Conservation (phyloP, 2,329 filamentous ascomycete genomes). For the Curvularia sp. region DNA sequence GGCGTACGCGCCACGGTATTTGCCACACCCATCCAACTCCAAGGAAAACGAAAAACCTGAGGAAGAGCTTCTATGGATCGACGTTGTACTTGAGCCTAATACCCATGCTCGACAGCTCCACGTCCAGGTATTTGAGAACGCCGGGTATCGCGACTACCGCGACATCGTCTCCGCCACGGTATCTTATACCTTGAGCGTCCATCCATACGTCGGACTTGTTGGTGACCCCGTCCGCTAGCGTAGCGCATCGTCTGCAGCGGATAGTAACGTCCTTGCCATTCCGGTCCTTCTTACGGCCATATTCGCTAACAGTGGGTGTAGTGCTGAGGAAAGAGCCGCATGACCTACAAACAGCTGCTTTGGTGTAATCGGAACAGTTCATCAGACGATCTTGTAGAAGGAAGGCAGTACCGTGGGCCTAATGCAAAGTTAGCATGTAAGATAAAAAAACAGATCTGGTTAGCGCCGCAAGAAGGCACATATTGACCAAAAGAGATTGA, state of each 20-base stretch:
- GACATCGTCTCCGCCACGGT: slow-evolving; percentile 87
- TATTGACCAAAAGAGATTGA: neutral
- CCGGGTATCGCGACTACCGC: slow-evolving; percentile 92
- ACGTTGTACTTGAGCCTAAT: slow-evolving; percentile 93
- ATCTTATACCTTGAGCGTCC: slow-evolving; percentile 83
- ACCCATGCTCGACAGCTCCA: slow-evolving; percentile 95
- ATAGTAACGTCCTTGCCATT: slow-evolving; percentile 72
- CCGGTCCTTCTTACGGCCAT: slow-evolving; percentile 66
- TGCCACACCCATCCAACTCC: neutral
- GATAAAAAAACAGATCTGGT: neutral
- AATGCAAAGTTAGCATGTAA: neutral
- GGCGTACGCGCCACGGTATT: neutral
- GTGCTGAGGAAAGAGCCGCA: slow-evolving; percentile 93
- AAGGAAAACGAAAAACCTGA: neutral
- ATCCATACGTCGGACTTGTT: slow-evolving; percentile 82
- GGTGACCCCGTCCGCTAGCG: slow-evolving; percentile 53
- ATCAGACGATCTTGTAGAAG: slow-evolving; percentile 92
- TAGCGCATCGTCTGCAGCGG: slow-evolving; percentile 80
- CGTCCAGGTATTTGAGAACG: slow-evolving; percentile 90
- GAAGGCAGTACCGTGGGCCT: slow-evolving; percentile 91
- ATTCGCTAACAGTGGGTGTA: slow-evolving; percentile 71
- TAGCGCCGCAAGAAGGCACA: too few relatives aligned
- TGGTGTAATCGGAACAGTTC: slow-evolving; percentile 94
- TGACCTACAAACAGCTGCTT: slow-evolving; percentile 84
- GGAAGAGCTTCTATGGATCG: slow-evolving; percentile 47